These are phyloP conservation scores for Houttuynia cordata DNA, from an alignment of 164 flowering plant genomes.

Conservation along the genomic window DNA sequence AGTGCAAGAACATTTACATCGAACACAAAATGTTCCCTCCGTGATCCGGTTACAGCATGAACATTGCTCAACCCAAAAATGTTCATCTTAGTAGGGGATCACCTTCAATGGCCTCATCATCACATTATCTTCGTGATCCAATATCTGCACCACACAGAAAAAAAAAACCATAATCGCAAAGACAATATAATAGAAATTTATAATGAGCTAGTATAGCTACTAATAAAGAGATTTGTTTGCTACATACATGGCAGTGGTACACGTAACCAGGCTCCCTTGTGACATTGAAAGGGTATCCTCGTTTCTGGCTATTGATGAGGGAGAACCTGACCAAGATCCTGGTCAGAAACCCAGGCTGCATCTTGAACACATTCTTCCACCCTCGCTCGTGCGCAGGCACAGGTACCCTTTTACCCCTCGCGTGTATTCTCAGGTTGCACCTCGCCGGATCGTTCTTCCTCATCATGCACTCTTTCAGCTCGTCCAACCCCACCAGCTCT, in stretches of 20 bases:
- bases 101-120: conserved; percentile 31
- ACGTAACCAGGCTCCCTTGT: conserved; percentile 77
- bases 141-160: conserved; percentile 37
- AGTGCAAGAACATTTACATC: too few species aligned
- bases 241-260: conserved; percentile 91
- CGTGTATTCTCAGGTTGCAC: conserved; percentile 43
- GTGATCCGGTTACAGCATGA: too few species aligned
- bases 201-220: too few species aligned
- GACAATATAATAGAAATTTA: not conserved
- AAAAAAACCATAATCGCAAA: conserved; percentile 20
- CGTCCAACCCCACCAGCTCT: conserved; percentile 30
- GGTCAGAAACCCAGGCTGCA: conserved; percentile 59
- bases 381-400: conserved; percentile 56
- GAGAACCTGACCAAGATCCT: conserved; percentile 52
- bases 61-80: too few species aligned
- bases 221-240: too few species aligned
- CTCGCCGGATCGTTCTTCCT: conserved; percentile 48
- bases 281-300: conserved; percentile 70
- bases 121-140: conserved; percentile 27
- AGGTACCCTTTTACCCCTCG: conserved; percentile 30
- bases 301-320: conserved; percentile 37
- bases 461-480: conserved; percentile 53
- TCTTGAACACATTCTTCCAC: conserved; percentile 94
- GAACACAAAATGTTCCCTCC: too few species aligned
- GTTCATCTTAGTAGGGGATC: too few species aligned